phyloP scores from a whole-genome alignment of 2,329 filamentous ascomycete species.

The Ophiostoma novo-ulmi region DNA sequence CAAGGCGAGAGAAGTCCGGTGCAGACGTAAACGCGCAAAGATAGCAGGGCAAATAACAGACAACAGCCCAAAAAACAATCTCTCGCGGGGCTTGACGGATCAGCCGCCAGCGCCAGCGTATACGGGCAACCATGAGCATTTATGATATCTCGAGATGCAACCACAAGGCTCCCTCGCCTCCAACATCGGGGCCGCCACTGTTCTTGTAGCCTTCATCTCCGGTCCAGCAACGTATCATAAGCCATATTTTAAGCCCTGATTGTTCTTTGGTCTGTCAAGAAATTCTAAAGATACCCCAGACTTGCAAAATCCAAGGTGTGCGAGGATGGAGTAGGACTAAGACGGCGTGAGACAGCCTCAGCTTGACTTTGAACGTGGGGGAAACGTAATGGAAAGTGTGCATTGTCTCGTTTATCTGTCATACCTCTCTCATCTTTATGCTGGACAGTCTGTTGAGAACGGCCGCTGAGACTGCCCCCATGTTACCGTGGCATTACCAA shows the following conservation, averaged over 20 bases:
- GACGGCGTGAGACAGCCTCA: not conserved
- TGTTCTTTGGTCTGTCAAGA: not conserved
- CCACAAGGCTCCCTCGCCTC: not conserved
- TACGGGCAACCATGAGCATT: not conserved
- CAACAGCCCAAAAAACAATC: not conserved
- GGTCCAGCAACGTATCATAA: not conserved
- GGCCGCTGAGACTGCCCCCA: not conserved
- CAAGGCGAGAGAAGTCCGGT: no score
- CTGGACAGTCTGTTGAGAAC: not conserved
- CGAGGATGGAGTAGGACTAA: not conserved
- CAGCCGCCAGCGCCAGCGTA: not conserved
- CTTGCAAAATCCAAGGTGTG: not conserved
- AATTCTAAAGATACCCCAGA: not conserved
- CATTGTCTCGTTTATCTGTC: not conserved
- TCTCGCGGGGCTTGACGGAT: constrained; percentile 5
- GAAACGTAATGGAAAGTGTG: not conserved
- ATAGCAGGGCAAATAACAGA: not conserved
- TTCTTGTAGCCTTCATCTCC: not conserved
- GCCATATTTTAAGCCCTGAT: not conserved
- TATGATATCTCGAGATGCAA: not conserved
- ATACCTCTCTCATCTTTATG: not conserved
- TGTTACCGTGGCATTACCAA: constrained; percentile 7
- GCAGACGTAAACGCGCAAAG: no score
- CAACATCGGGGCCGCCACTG: not conserved
- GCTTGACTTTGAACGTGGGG: not conserved